A percentile compares a stretch with the other conserved stretches of the same genome.
Evolutionary conservation across 495 filamentous ascomycete species (phyloP).

Genomic region (Filosporella fistucella): DNA sequence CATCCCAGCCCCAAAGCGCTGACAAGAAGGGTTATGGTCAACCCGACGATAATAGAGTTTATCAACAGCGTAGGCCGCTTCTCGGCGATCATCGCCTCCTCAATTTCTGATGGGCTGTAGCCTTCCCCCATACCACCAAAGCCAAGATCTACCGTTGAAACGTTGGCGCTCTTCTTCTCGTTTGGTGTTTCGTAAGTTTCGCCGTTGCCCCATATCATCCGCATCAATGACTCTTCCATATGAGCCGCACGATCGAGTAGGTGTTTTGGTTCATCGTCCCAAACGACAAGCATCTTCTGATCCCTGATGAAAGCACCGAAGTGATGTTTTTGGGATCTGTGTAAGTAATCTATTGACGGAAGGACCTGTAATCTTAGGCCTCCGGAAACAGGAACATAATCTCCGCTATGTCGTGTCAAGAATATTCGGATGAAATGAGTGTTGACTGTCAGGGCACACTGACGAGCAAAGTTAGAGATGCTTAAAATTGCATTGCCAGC

Average conservation of each 20-base stretch:
- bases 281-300: slow-evolving; percentile 53
- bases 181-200: slow-evolving; percentile 36
- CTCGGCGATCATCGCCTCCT: slow-evolving; percentile 31
- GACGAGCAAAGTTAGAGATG: not conserved
- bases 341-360: slow-evolving; percentile 46
- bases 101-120: slow-evolving; percentile 32
- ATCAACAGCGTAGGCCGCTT: slow-evolving; percentile 41
- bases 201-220: slow-evolving; percentile 47
- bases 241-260: slow-evolving; percentile 42
- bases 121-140: slow-evolving; percentile 25
- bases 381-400: slow-evolving; percentile 50
- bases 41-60: slow-evolving; percentile 42
- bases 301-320: slow-evolving; percentile 64
- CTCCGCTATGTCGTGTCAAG: slow-evolving; percentile 35
- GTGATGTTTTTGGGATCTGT: slow-evolving; percentile 57
- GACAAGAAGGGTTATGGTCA: slow-evolving; percentile 46
- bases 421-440: slow-evolving; percentile 53
- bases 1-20: slow-evolving; percentile 52
- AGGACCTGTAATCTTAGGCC: slow-evolving; percentile 59
- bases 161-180: slow-evolving; percentile 29
- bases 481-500: not conserved
- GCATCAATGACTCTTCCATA: slow-evolving; percentile 48
- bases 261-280: slow-evolving; percentile 59
- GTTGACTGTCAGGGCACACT: slow-evolving; percentile 57
- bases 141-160: slow-evolving; percentile 27